Percentiles rank a stretch among this genome's conserved stretches.
These are phyloP conservation scores for Camelina sativa DNA, from an alignment of 345 rosid species.

Conservation along the genomic window DNA sequence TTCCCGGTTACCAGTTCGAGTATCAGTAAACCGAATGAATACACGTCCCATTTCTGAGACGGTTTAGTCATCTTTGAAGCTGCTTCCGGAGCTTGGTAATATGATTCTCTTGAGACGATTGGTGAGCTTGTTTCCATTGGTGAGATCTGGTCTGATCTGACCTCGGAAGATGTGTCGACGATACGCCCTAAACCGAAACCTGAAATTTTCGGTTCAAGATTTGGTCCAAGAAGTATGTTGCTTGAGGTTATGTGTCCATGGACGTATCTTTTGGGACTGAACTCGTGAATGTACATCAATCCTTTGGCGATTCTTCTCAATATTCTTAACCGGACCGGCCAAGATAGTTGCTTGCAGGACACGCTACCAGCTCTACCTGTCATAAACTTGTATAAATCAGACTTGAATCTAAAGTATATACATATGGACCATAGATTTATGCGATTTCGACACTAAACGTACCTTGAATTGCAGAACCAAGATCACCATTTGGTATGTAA, in stretches of 20 bases:
- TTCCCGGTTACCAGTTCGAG: conserved; percentile 82
- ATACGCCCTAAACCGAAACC: conserved; percentile 85
- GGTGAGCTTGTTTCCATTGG: conserved; percentile 57
- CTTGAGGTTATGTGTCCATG: conserved; percentile 85
- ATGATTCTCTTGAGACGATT: conserved; percentile 42
- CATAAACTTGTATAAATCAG: neutral
- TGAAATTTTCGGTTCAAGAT: conserved; percentile 73
- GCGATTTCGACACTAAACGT: neutral
- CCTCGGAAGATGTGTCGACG: conserved; percentile 58
- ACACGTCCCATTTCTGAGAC: conserved; percentile 96
- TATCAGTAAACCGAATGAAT: conserved; percentile 83
- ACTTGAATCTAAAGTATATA: neutral
- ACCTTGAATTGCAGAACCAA: conserved; percentile 85
- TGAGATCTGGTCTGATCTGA: conserved; percentile 57
- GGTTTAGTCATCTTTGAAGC: conserved; percentile 64
- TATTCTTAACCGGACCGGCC: conserved; percentile 69
- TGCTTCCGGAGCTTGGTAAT: conserved; percentile 86
- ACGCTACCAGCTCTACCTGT: conserved; percentile 70
- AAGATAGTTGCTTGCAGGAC: conserved; percentile 62
- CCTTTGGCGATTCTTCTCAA: conserved; percentile 81
- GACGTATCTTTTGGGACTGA: conserved; percentile 74
- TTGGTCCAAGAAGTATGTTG: conserved; percentile 75
- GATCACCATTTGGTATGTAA: conserved; percentile 74
- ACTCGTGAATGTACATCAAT: conserved; percentile 73
- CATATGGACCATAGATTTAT: no score